Evolutionary conservation across 2,329 filamentous ascomycete species (phyloP).

Genomic region (Aspergillus spinulosporus): DNA sequence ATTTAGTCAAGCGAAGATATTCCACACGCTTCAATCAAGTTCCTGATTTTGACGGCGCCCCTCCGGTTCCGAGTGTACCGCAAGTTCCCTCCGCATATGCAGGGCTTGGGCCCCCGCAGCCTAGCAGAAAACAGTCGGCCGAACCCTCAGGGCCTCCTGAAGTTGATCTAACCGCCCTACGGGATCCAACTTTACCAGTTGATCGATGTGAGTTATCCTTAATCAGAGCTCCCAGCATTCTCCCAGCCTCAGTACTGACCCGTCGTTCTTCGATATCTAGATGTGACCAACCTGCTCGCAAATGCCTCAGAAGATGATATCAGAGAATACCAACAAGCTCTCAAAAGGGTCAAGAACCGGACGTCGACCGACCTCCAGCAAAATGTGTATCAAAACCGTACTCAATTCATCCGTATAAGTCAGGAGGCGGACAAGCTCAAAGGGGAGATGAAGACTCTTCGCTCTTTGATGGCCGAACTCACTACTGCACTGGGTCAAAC

Average conservation of each 20-base stretch:
- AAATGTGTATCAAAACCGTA: slow-evolving; percentile 94
- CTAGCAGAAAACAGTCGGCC: slow-evolving; percentile 52
- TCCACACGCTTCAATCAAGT: slow-evolving; percentile 86
- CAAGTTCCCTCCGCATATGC: slow-evolving; percentile 61
- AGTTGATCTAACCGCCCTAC: slow-evolving; percentile 74
- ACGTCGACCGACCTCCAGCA: slow-evolving; percentile 85
- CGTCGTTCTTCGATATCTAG: slow-evolving; percentile 20
- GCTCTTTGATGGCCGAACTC: slow-evolving; percentile 88
- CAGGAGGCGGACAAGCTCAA: slow-evolving; percentile 99
- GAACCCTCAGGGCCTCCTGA: slow-evolving; percentile 61
- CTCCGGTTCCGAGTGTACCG: slow-evolving; percentile 70
- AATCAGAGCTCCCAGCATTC: neutral
- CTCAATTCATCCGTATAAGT: slow-evolving; percentile 98
- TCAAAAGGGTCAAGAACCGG: slow-evolving; percentile 74
- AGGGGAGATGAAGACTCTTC: slow-evolving; percentile 86
- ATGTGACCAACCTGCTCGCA: slow-evolving; percentile 65
- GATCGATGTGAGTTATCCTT: slow-evolving; percentile 66
- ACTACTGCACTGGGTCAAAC: slow-evolving; percentile 65
- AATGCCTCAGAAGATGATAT: slow-evolving; percentile 89
- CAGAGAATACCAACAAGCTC: slow-evolving; percentile 71
- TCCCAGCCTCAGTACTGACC: slow-evolving; percentile 16
- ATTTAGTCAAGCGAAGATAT: slow-evolving; percentile 91
- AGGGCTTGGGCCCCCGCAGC: slow-evolving; percentile 44
- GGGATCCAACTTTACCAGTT: slow-evolving; percentile 74
- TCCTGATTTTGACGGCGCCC: slow-evolving; percentile 66